Base-by-base conservation (phyloP, 1,139 yeast species). In the Protomyces gravidus region DNA sequence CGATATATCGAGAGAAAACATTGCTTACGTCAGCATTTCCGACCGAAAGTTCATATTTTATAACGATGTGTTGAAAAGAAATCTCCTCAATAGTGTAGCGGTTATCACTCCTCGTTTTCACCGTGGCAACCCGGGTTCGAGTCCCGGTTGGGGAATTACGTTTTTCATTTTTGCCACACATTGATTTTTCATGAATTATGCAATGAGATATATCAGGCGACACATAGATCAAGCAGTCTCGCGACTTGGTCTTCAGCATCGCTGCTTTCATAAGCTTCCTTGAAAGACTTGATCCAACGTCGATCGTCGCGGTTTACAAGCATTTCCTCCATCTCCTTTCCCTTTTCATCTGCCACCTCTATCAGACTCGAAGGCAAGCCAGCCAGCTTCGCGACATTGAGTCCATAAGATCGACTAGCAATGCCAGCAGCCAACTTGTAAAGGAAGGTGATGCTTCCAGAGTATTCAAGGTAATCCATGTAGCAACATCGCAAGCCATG, bases 401-500 rank as follows among this genome's bases (percentile, higher is more conserved):
- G 65, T 33, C 76, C 76, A 55, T 71, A 73, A 7, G 75, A 71
- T 9, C 69, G 59, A 42, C 67, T 66, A 5, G 75, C 73, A 5
- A 69, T 65, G 1, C 76, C 76, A 15, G 57, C 62, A 6, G 62
- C 71, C n/a, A 72, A 64, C 28, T 66, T 67, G 63, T 72, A 73
- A 48, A 72, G 63, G 59, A 73, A 65, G 52, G 52, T 61, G 61
- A 53, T 58, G 11, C 47, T 59, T 4, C 23, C 55, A 6, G 42
- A 63, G 11, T 73, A 71, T 67, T 84, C 83, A 11, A 80, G 68
- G 67, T 79, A 88, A 13, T 87, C 89, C 94, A 89, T 85, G 69
- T 87, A 94, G 68, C 76, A 84, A 67, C 84, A 85, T 15, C 75
- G 74, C 5, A 85, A 81, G 2, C 68, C 69, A 1, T 75, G 72